Evolutionary conservation across 768 basidiomycete genomes (phyloP), one percentile per base, ranked within the genome.

Genomic region (Suillus variegatus): DNA sequence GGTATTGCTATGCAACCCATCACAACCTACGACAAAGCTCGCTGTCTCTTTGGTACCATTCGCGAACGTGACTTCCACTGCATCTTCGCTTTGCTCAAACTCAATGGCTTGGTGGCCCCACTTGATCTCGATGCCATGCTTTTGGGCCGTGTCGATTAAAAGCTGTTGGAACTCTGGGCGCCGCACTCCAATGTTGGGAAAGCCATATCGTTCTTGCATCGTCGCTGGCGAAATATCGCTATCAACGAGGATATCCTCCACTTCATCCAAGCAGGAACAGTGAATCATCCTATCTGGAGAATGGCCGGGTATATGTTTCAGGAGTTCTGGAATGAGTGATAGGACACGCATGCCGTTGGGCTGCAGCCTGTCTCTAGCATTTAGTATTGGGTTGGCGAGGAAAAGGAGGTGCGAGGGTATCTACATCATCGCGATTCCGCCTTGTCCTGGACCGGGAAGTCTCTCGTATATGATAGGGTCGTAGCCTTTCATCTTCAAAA

Each of bases 1-100:
- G 7, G 81, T 80, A 61, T 71, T 74, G 67, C 79, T 80, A 65
- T 82, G 82, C 64, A 83, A 70, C 10, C 82, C 82, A 63, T 83
- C 82, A 68, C 80, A 81, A 18, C 82, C 82, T 12, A 82, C 73
- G 7, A 82, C 75, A 61, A 83, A 77, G 64, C 75, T 77, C 7
- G 76, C 81, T 0, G 67, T 75, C 51, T 77, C 80, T 51, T 63
- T 71, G 22, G 67, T 66, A 10, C 81, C 82, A 57, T 79, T 79
- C 44, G 69, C 72, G 65, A 82, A 79, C 6, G 51, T 68, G 10
- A 79, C 81, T 5, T 66, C 65, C 0, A 80, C 82, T 18, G 64
- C 67, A 41, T 65, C 47, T 3, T 32, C 51, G 8, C 70, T 72
- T 64, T 80, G 76, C 47, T 79, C 73, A 3, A 82, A 58, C 25